phyloP scores from a whole-genome alignment of 1,139 yeast genomes.

The Pneumocystis carinii region DNA sequence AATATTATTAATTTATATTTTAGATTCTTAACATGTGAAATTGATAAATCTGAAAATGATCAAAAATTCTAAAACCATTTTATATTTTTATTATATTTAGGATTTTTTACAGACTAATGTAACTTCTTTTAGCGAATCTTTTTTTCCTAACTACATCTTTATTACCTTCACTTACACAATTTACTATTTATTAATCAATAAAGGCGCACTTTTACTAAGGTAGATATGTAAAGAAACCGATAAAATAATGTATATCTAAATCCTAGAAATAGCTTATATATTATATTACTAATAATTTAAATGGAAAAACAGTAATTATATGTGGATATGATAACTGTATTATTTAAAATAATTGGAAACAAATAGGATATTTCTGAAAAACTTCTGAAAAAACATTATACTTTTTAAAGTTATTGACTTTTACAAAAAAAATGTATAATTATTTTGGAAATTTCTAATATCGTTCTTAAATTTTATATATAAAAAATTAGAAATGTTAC shows the following conservation, averaged over 20 bases:
- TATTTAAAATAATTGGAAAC: not conserved
- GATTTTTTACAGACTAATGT: not conserved
- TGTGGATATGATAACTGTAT: not conserved
- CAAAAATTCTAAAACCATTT: not conserved
- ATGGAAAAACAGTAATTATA: not conserved
- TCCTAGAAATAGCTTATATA: not conserved
- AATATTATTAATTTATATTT: not conserved
- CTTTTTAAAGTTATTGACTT: not conserved
- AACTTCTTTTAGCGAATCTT: not conserved
- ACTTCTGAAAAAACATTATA: not conserved
- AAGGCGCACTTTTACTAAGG: not conserved
- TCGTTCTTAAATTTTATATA: not conserved
- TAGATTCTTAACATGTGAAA: not conserved
- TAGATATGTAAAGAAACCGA: not conserved
- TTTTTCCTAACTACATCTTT: not conserved
- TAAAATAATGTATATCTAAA: not conserved
- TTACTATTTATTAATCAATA: not conserved
- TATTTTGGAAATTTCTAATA: not conserved
- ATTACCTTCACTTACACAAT: not conserved
- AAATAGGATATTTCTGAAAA: not conserved
- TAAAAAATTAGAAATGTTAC: not conserved
- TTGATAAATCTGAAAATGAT: not conserved
- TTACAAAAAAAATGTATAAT: not conserved
- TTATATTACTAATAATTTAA: not conserved
- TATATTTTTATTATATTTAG: not conserved